These are phyloP conservation scores for Cylindrodendrum hubeiense DNA, from an alignment of 2,329 filamentous ascomycete species.

Conservation along the genomic window DNA sequence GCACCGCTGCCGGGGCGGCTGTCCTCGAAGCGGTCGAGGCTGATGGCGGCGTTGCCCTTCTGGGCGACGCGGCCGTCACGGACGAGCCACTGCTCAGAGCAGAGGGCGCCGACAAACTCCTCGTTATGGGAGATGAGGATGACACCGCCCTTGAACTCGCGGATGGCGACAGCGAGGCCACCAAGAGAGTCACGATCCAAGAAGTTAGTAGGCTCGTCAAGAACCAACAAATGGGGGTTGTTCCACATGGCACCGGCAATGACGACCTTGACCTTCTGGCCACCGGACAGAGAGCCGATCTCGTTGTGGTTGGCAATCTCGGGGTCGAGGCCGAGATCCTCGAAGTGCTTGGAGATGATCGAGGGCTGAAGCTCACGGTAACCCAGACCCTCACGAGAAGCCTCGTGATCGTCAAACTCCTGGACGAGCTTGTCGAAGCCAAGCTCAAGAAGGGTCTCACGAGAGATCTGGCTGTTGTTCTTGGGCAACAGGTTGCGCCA, in stretches of 20 bases:
- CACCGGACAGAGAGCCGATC: slow-evolving; percentile 94
- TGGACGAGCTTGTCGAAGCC: slow-evolving; percentile 96
- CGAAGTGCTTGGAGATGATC: slow-evolving; percentile 97
- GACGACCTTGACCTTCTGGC: slow-evolving; percentile 99
- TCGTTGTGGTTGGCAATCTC: slow-evolving; percentile 99
- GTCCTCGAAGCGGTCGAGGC: slow-evolving; percentile 90
- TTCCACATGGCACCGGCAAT: slow-evolving; percentile 98
- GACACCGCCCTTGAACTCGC: slow-evolving; percentile 97
- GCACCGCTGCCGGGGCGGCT: slow-evolving; percentile 71
- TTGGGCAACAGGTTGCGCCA: slow-evolving; percentile 92
- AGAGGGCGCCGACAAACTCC: slow-evolving; percentile 96
- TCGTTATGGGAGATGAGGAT: slow-evolving; percentile 99
- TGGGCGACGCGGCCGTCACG: slow-evolving; percentile 88
- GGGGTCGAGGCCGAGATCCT: slow-evolving; percentile 94
- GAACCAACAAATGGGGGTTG: slow-evolving; percentile 95
- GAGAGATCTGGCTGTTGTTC: slow-evolving; percentile 91
- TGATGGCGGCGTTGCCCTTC: slow-evolving; percentile 81
- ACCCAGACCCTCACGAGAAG: slow-evolving; percentile 96
- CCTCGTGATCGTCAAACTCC: slow-evolving; percentile 98
- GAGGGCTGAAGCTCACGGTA: slow-evolving; percentile 94
- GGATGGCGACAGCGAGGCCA: slow-evolving; percentile 96
- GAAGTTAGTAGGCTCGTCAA: slow-evolving; percentile 99
- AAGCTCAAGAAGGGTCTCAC: slow-evolving; percentile 87
- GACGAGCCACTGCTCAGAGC: slow-evolving; percentile 97
- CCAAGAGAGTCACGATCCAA: slow-evolving; percentile 97